Percentiles rank a stretch among this genome's conserved stretches.
These are phyloP conservation scores for Vaccinium corymbosum DNA, from an alignment of 148 eudicot species.

Conservation along the genomic window DNA sequence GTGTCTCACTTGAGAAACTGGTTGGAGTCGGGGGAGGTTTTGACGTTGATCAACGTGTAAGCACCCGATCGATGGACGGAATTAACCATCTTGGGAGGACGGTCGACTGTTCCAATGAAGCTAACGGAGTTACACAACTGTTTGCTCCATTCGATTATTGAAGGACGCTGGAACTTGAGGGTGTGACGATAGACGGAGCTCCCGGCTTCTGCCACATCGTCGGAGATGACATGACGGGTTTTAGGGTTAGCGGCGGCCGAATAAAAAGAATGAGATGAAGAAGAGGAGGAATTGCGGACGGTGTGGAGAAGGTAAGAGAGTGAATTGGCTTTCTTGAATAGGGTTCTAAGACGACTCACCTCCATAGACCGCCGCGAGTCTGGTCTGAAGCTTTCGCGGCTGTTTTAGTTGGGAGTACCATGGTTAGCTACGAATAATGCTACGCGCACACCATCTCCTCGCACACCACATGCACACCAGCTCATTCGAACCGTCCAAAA, in stretches of 20 bases:
- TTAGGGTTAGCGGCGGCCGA: not conserved
- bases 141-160: constrained; percentile 17
- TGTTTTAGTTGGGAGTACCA: not conserved
- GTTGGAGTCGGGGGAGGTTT: constrained; percentile 17
- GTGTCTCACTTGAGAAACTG: constrained; percentile 23
- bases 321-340: not conserved
- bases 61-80: constrained; percentile 17
- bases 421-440: too few species aligned
- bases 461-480: too few species aligned
- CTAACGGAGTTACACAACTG: constrained; percentile 35
- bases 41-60: constrained; percentile 28
- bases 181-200: constrained; percentile 27
- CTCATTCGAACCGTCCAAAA: too few species aligned
- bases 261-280: not conserved
- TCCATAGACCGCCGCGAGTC: not conserved
- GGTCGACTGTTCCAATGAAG: constrained; percentile 40
- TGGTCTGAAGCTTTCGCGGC: not conserved
- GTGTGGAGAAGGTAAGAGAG: not conserved
- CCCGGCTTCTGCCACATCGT: constrained; percentile 13
- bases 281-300: not conserved
- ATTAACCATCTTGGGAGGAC: constrained; percentile 13
- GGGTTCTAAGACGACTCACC: constrained; percentile 7
- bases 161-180: constrained; percentile 36
- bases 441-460: too few species aligned
- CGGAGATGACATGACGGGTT: not conserved